These are phyloP conservation scores for Mortierella sp. DNA, from an alignment of 371 early-diverging fungal genomes.

Conservation along the genomic window DNA sequence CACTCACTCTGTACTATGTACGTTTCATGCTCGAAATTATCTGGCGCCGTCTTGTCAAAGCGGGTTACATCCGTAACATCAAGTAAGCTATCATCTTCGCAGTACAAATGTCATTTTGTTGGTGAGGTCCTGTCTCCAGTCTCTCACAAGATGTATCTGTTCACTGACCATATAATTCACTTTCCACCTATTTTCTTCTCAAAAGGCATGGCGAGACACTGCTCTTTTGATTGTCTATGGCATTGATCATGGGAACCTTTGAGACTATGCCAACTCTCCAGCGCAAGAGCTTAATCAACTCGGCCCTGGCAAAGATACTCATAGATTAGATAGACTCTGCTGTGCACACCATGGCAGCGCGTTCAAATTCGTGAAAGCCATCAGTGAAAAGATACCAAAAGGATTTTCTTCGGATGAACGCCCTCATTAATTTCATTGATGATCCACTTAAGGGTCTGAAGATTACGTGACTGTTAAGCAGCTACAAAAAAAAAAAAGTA, in stretches of 20 bases:
- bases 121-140: too few species aligned
- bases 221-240: slow-evolving; percentile 14
- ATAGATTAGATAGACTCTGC: background rate
- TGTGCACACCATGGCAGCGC: too few species aligned
- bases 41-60: background rate
- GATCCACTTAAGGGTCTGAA: too few species aligned
- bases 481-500: background rate
- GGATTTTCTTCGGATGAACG: too few species aligned
- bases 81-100: background rate
- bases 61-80: background rate
- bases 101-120: too few species aligned
- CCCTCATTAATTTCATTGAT: too few species aligned
- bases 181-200: too few species aligned
- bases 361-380: too few species aligned
- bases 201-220: slow-evolving; percentile 5
- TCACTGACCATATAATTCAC: too few species aligned
- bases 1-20: background rate
- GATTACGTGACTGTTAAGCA: too few species aligned
- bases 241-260: slow-evolving; percentile 13
- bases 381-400: too few species aligned
- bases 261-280: slow-evolving; percentile 12
- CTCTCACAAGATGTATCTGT: too few species aligned
- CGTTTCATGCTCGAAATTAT: background rate
- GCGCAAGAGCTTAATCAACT: slow-evolving; percentile 18
- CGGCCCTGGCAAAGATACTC: slow-evolving; percentile 8